phyloP scores from a whole-genome alignment of 2,329 filamentous ascomycete genomes.

The Conoideocrella luteorostrata region DNA sequence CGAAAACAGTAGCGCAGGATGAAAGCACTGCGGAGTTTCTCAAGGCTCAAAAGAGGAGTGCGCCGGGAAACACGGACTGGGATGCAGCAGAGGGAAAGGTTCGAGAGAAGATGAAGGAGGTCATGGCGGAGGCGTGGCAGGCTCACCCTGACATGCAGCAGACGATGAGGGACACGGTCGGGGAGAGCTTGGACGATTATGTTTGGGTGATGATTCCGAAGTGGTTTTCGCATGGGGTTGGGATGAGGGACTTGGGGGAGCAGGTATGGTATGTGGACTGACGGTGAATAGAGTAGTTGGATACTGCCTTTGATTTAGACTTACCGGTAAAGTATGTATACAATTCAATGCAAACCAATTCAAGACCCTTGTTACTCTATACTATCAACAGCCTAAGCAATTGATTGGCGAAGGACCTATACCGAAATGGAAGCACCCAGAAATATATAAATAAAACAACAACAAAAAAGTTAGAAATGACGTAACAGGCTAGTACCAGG shows the following conservation, averaged over 20 bases:
- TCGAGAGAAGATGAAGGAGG: conserved; percentile 9
- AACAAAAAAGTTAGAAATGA: no score
- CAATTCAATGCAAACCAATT: no score
- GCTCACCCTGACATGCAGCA: conserved; percentile 7
- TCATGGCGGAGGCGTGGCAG: conserved; percentile 8
- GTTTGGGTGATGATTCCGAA: conserved; percentile 15
- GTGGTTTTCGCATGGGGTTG: conserved; percentile 10
- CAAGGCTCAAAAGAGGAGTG: neutral
- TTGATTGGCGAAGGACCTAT: no score
- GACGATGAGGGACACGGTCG: conserved; percentile 10
- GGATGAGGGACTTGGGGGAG: conserved; percentile 4
- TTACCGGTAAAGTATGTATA: no score
- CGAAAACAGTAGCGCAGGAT: conserved; percentile 5
- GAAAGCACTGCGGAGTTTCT: conserved; percentile 4
- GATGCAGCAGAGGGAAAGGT: conserved; percentile 2
- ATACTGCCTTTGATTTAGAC: no score
- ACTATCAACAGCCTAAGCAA: no score
- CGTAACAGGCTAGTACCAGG: no score
- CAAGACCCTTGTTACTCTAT: no score
- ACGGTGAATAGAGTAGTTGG: no score
- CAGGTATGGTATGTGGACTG: conserved; percentile 14
- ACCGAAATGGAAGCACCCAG: no score
- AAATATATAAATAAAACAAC: no score
- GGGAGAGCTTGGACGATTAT: conserved; percentile 11
- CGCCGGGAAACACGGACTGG: conserved; percentile 8